Evolutionary conservation across 108 stramenopile species (phyloP).

Genomic region (Discostella pseudostelligera): DNA sequence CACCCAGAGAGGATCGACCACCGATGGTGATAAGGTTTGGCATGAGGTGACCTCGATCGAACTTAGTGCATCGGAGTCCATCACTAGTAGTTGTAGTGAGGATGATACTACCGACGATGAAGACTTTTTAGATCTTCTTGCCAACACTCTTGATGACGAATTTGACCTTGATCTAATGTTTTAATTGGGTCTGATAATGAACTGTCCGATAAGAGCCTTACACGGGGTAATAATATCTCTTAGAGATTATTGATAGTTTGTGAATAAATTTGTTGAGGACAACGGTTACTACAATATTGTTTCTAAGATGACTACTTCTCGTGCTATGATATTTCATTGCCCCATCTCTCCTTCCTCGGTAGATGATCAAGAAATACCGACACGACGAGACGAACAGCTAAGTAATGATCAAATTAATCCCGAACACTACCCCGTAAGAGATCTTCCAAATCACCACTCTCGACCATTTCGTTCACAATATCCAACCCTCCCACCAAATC

Average conservation of each 20-base stretch:
- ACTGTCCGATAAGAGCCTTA: too few relatives aligned
- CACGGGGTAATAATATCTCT: neutral
- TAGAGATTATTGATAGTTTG: too few relatives aligned
- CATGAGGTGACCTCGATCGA: neutral
- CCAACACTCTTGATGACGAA: constrained; percentile 32
- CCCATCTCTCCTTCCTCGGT: too few relatives aligned
- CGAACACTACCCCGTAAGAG: constrained; percentile 17
- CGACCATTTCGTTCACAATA: constrained; percentile 91
- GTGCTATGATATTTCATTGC: too few relatives aligned
- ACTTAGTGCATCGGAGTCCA: constrained; percentile 3
- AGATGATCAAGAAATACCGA: too few relatives aligned
- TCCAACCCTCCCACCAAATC: constrained; percentile 97
- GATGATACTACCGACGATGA: constrained; percentile 14
- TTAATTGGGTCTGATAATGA: neutral
- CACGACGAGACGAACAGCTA: too few relatives aligned
- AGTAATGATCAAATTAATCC: too few relatives aligned
- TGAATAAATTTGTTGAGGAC: too few relatives aligned
- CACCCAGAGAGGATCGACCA: neutral
- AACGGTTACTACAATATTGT: too few relatives aligned
- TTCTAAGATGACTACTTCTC: too few relatives aligned
- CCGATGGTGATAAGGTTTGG: neutral
- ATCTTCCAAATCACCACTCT: constrained; percentile 73
- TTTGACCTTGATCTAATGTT: constrained; percentile 25
- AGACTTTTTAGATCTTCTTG: constrained; percentile 41
- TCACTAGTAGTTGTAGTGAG: neutral